Conservation (phyloP, 148 eudicot genomes). For the Camellia lanceoleosa region DNA sequence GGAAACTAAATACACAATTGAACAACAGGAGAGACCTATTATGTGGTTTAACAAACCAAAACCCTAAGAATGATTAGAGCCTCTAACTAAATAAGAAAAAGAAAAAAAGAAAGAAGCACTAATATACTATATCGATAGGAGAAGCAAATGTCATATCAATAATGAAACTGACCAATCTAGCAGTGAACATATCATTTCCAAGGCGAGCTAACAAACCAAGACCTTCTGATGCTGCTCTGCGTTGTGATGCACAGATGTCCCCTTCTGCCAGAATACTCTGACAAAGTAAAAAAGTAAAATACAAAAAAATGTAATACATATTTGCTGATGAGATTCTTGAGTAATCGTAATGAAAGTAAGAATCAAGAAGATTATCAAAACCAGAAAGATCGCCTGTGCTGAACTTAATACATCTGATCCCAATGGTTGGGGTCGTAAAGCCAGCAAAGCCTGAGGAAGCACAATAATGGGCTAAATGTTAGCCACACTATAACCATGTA, state of each 20-base stretch:
- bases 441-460: constrained; percentile 65
- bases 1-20: constrained; percentile 7
- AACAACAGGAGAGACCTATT: background rate
- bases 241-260: constrained; percentile 79
- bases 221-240: constrained; percentile 96
- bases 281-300: constrained; percentile 13
- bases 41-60: background rate
- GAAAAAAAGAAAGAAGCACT: background rate
- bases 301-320: background rate
- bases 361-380: constrained; percentile 22
- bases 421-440: constrained; percentile 74
- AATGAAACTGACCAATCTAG: constrained; percentile 70
- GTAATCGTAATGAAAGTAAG: background rate
- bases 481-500: constrained; percentile 16
- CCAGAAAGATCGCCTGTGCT: constrained; percentile 92
- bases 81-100: background rate
- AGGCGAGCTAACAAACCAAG: constrained; percentile 93
- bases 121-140: background rate
- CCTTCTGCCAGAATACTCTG: constrained; percentile 93
- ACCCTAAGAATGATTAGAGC: background rate
- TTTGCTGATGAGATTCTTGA: background rate
- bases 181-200: constrained; percentile 83
- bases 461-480: constrained; percentile 17
- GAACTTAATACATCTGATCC: constrained; percentile 64
- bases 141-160: constrained; percentile 11